Base-by-base conservation (phyloP, 441 rosid species). In the Francoa sonchifolia region DNA sequence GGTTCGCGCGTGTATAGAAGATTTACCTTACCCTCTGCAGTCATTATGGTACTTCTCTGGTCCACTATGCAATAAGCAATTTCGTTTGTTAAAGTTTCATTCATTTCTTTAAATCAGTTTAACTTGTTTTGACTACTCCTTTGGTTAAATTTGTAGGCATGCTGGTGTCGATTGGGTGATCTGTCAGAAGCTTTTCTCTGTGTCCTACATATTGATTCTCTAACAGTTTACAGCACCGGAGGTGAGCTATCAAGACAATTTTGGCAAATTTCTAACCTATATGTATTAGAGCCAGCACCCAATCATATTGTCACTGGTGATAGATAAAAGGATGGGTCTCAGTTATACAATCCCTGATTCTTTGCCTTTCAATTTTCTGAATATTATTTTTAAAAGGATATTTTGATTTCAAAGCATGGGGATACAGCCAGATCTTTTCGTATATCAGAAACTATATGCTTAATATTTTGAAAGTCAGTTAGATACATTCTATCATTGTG, bases 81-180 rank as follows among this genome's bases (percentile, higher is more conserved):
- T 11, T 41, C 26, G 4, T 44, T 4, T 25, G 22, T 47, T 33
- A 4, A 13, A 2, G 14, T 34, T 15, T 31, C 19, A 18, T 32
- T 23, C 12, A 17, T 10, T 14, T 17, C 14, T 29, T 42, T 13
- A 11, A 11, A 25, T 5, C 32, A 13, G 17, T 8, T 41, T 23
- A 11, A 19, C 8, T 41, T 41, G 46, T 13, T 26, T 20, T 9
- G 26, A 23, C 15, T 31, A 17, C 16, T 25, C 3, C 33, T 19
- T 39, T 57, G 28, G 33, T 41, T 27, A 52, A 29, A 49, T 57
- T 40, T 46, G 6, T 55, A 90, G 99, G 95, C 72, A 40, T 86
- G 96, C 61, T 90, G 99, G 99, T 78, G 88, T 68, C 82, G 53
- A 48, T 40, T 86, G 44, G 83, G 80, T 56, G 79, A 65, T 52